Base-by-base conservation (phyloP, 345 rosid genomes). In the Populus davidiana region DNA sequence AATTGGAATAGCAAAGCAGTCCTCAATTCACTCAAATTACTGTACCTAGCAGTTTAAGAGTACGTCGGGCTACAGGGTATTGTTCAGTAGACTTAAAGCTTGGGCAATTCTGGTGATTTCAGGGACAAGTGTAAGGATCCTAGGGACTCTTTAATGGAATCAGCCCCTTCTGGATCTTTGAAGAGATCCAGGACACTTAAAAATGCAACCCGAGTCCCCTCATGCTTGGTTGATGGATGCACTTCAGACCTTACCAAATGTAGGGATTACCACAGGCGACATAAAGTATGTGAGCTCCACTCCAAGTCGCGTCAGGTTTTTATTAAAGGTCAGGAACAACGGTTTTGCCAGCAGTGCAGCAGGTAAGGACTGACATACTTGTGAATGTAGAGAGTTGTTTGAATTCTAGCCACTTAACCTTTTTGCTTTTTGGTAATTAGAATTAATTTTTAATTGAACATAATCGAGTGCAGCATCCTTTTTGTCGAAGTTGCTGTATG, bases 321-420 rank as follows among this genome's bases (percentile, higher is more conserved):
- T 16, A 88, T 92, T 70, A 83, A 77, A 70, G 91, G 94, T 50
- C 90, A 69, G 54, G 92, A 90, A 61, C 91, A 85, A 52, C 86
- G 94, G 38, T 92, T 92, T 77, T 90, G 97, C 85, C 97, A 92
- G 89, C 97, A 92, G 83, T 92, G 97, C 85, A 92, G 94, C 88
- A 86, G 97, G 97, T 88, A 78, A 59, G 73, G 49, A 29, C 54
- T 25, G 10, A 12, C 78, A 59, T 76, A 69, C 33, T 44, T 69
- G 38, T 66, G 25, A 38, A 49, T 47, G 27, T 43, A 69, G 54
- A 17, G 20, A 44, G 49, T 10, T 27, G 38, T 52, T 33, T 56
- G 39, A n/a, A 23, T 73, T 73, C 52, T 39, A 25, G 43, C 64
- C 17, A 2, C 5, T 54, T 9, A 18, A 38, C 20, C 41, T 20